Base-by-base conservation (phyloP, 768 basidiomycete genomes). In the Hygrocybe coccinea region DNA sequence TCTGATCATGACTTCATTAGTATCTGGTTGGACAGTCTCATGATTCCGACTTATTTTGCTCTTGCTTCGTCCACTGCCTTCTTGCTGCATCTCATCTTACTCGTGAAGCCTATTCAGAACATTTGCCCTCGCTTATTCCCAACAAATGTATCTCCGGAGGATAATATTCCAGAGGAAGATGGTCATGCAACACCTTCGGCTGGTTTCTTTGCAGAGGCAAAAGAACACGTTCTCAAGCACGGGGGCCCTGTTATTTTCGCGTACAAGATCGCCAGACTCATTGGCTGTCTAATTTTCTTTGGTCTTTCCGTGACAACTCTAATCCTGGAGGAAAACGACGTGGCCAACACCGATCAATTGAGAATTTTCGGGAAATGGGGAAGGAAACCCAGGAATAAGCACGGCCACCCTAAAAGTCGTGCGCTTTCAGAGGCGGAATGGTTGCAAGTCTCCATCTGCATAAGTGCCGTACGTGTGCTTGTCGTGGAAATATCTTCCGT, bases 201-300 rank as follows among this genome's bases (percentile, higher is more conserved):
- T 29, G 71, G 70, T 22, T 49, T 74, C 35, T 52, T 66, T 29
- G 63, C 65, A 22, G 74, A 76, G 48, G 61, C 76, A 50, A 66
- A 66, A 36, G 66, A 61, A 29, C 79, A 80, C 60, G 64, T 82
- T 29, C 50, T 62, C 14, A 59, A 65, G 11, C 75, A 78, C 52
- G 79, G 81, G 4, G 83, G 83, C 9, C 57, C 64, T 4, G 65
- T 67, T 12, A 76, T 81, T 22, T 83, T 81, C 65, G 62, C 64
- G 12, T 77, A 76, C 67, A 79, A 78, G 58, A 50, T 81, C 33
- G 59, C 71, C 1, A 74, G 84, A 21, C 67, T 82, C 4, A 52
- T 79, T 2, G 74, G 74, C 25, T 74, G 76, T 48, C 65, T 77
- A 24, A 66, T 70, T 2, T 72, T 86, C n/a, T 69, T 86, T 21